Conservation (phyloP, 306 rosid species). For the Castanopsis chinensis region DNA sequence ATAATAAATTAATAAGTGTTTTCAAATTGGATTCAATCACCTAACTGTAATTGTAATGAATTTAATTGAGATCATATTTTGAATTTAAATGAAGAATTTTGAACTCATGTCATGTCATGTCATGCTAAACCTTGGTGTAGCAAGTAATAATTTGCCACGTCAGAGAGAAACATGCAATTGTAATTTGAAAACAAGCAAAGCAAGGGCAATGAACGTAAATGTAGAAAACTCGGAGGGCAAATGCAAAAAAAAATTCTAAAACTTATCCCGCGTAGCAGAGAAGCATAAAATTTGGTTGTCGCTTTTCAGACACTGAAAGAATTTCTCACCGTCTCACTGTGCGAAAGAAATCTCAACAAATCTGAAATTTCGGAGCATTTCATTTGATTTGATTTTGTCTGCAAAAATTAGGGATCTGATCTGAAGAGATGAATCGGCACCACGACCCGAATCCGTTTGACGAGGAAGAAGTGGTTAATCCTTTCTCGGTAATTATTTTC, state of each 20-base stretch:
- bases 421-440: conserved; percentile 63
- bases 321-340: background rate
- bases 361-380: conserved; percentile 20
- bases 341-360: too few relatives aligned
- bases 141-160: too few relatives aligned
- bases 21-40: too few relatives aligned
- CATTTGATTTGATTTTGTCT: background rate
- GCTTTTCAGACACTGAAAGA: conserved; percentile 10
- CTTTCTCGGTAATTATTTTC: conserved; percentile 72
- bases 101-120: too few relatives aligned
- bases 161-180: too few relatives aligned
- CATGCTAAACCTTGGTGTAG: too few relatives aligned
- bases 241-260: conserved; percentile 2
- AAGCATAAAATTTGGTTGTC: conserved; percentile 22
- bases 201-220: too few relatives aligned
- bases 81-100: too few relatives aligned
- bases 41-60: too few relatives aligned
- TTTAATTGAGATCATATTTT: too few relatives aligned
- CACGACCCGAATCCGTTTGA: conserved; percentile 96
- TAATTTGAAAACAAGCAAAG: too few relatives aligned
- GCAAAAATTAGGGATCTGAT: conserved; percentile 49
- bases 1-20: too few relatives aligned
- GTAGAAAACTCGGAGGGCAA: conserved; percentile 10
- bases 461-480: conserved; percentile 89
- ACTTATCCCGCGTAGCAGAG: conserved; percentile 51